Evolutionary conservation across 345 rosid species (phyloP), one percentile per base, ranked within the genome.

Genomic region (Corymbia maculata): DNA sequence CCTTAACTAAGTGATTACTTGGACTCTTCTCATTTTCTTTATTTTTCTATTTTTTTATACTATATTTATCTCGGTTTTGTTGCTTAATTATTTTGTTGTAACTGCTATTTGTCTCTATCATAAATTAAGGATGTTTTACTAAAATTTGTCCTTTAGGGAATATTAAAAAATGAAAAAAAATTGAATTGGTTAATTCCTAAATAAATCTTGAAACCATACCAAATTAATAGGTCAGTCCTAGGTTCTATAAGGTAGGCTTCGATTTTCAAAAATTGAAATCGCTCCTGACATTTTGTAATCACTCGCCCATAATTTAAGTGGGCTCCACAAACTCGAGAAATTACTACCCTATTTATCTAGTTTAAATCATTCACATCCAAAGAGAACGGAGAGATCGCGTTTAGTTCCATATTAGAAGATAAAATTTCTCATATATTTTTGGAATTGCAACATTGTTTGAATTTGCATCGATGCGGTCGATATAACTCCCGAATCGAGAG

Each of bases 181-280:
- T 13, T 55, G 2, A 55, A 55, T 55, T 55, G 24, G 61, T 22
- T 22, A 55, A 12, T 22, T 55, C 24, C 28, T 21, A 0, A 1
- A 28, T 22, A 55, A 1, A 55, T 28, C 61, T 22, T 55, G 61
- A 21, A 55, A 51, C 0, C 4, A 6, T 1, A 47, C 6, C 6
- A 6, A 8, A 47, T 5, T 47, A 6, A 9, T 0, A 2, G 28
- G 28, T 22, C 0, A 6, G 3, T 55, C 24, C 61, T 55, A 55
- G 24, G 61, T 28, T 3, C 42, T 36, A 36, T 36, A 36, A 4
- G 42, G 2, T 36, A 36, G 42, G 42, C 42, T 36, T 36, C 42
- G 42, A 36, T 36, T 36, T 36, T 36, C 42, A 36, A 36, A 36
- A 36, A 36, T 36, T 36, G 42, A 36, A 36, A 36, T 36, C 2